A percentile compares a stretch with the other conserved stretches of the same genome.
Conservation (phyloP, 1,284 basidiomycete species). For the Fomes fomentarius region DNA sequence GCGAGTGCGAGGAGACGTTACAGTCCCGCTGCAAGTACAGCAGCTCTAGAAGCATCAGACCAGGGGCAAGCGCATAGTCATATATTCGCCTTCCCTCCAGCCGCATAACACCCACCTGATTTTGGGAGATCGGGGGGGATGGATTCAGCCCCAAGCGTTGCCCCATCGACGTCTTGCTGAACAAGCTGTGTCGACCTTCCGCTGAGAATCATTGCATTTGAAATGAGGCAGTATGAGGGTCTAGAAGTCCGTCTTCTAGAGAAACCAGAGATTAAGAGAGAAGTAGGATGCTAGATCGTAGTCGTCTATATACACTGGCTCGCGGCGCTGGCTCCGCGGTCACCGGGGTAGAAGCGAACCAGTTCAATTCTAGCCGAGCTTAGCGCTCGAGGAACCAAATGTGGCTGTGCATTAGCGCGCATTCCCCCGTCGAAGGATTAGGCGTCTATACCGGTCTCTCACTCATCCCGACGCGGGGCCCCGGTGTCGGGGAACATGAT, state of each 20-base stretch:
- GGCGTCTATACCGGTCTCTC: slow-evolving; percentile 1
- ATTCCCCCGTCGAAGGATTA: background rate
- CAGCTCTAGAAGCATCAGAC: background rate
- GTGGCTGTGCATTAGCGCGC: background rate
- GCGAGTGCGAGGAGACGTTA: background rate
- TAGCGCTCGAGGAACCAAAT: background rate
- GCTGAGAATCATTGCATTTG: background rate
- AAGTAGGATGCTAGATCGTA: too few relatives aligned
- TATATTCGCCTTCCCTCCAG: too few relatives aligned
- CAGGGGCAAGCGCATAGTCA: background rate
- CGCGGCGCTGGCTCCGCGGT: too few relatives aligned
- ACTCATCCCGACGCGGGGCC: background rate
- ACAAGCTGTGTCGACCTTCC: background rate
- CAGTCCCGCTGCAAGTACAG: background rate
- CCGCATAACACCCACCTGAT: slow-evolving; percentile 6
- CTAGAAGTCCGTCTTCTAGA: too few relatives aligned
- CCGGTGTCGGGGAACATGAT: slow-evolving; percentile 8
- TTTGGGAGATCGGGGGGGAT: background rate
- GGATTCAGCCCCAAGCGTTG: background rate
- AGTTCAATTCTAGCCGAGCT: background rate
- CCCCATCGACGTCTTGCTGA: background rate
- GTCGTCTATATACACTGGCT: too few relatives aligned
- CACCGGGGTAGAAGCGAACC: too few relatives aligned
- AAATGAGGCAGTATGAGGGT: background rate
- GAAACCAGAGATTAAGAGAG: too few relatives aligned